These are phyloP conservation scores for Fraxinus quadrangulata DNA, from an alignment of 257 asterid genomes.

Conservation along the genomic window DNA sequence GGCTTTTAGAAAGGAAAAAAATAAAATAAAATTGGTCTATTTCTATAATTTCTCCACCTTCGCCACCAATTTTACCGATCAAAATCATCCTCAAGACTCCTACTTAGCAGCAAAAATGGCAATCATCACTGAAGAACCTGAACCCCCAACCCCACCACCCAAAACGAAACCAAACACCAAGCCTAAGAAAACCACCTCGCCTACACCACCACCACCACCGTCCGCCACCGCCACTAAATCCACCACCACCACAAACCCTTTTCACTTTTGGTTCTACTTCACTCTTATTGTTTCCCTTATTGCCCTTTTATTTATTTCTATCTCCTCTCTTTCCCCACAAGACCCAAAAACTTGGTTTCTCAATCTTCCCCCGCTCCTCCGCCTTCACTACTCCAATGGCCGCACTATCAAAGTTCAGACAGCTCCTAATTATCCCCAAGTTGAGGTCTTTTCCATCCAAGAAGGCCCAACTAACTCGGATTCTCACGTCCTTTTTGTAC, in stretches of 20 bases:
- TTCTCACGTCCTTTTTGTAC: slow-evolving; percentile 63
- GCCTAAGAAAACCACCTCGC: slow-evolving; percentile 35
- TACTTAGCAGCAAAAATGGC: slow-evolving; percentile 49
- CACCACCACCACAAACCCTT: slow-evolving; percentile 48
- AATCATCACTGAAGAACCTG: slow-evolving; percentile 63
- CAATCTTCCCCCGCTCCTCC: slow-evolving; percentile 60
- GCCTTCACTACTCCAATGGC: slow-evolving; percentile 72
- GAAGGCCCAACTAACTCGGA: slow-evolving; percentile 56
- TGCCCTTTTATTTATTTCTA: slow-evolving; percentile 44
- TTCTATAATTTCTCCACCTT: neutral
- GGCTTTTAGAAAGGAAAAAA: neutral
- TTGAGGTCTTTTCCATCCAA: slow-evolving; percentile 72
- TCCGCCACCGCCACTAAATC: slow-evolving; percentile 32
- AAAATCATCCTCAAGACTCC: neutral
- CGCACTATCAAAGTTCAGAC: slow-evolving; percentile 75
- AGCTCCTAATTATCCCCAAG: slow-evolving; percentile 62
- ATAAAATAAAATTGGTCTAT: neutral
- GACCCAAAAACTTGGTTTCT: slow-evolving; percentile 87
- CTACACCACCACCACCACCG: slow-evolving; percentile 26
- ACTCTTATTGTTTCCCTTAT: slow-evolving; percentile 56
- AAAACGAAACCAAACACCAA: slow-evolving; percentile 37
- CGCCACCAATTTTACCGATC: neutral
- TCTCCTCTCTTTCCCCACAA: slow-evolving; percentile 59
- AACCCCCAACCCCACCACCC: slow-evolving; percentile 43
- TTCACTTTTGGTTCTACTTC: slow-evolving; percentile 82